Conservation (phyloP, 2,329 filamentous ascomycete species). For the Aureobasidium sp. region DNA sequence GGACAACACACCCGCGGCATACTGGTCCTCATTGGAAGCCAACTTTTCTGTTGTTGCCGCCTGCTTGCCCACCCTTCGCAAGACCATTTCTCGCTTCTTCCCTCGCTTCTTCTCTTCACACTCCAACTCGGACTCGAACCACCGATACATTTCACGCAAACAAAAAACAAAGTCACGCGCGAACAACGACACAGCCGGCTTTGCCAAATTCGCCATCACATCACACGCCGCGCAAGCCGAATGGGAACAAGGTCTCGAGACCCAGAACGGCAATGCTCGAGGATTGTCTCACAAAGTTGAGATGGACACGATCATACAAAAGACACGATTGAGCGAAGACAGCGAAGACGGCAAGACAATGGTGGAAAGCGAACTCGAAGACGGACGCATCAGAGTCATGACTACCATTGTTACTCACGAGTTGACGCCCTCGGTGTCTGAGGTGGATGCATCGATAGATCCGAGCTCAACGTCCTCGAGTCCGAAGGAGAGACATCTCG, state of each 20-base stretch:
- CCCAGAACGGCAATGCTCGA: conserved; percentile 41
- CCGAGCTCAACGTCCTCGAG: background rate
- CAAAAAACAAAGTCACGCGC: background rate
- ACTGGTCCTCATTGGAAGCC: conserved; percentile 31
- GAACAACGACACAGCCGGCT: background rate
- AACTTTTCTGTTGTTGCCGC: conserved; percentile 32
- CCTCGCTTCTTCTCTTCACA: conserved; percentile 26
- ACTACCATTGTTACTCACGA: background rate
- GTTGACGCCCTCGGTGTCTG: background rate
- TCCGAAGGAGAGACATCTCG: background rate
- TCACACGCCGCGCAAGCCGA: background rate
- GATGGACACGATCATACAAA: background rate
- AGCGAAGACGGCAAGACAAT: conserved; percentile 1
- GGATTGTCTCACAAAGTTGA: background rate
- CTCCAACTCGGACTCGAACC: background rate
- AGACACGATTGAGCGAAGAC: background rate
- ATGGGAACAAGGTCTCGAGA: background rate
- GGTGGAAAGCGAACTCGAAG: background rate
- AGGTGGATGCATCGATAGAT: background rate
- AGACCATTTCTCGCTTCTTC: conserved; percentile 29
- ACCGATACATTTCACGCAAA: background rate
- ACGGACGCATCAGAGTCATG: conserved; percentile 6
- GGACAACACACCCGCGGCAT: conserved; percentile 28
- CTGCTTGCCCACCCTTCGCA: conserved; percentile 34
- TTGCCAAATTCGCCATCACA: background rate